A percentile compares a stretch with the other conserved stretches of the same genome.
Evolutionary conservation across 306 rosid species (phyloP).

Genomic region (Sphenostylis stenocarpa): DNA sequence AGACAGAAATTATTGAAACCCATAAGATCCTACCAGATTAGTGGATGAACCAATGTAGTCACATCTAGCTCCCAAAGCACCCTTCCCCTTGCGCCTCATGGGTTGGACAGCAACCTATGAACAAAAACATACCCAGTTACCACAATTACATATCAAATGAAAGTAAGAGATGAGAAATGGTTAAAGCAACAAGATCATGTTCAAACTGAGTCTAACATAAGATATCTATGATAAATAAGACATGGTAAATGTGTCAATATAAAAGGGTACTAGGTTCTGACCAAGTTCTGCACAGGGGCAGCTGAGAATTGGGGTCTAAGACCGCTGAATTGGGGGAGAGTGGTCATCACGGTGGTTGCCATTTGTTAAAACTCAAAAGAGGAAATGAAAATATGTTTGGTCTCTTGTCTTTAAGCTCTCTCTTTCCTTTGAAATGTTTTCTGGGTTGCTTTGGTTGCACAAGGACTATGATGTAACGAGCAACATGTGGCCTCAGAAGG

Average conservation of each 20-base stretch:
- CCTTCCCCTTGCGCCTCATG: slow-evolving; percentile 66
- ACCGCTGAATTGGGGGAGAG: slow-evolving; percentile 85
- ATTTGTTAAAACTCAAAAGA: slow-evolving; percentile 34
- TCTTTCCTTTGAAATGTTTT: background rate
- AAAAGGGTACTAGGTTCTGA: slow-evolving; percentile 1
- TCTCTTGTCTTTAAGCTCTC: background rate
- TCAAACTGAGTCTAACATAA: background rate
- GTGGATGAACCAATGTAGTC: slow-evolving; percentile 89
- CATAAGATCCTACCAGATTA: slow-evolving; percentile 60
- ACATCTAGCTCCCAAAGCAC: slow-evolving; percentile 87
- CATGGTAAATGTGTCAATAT: background rate
- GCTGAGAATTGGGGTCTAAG: slow-evolving; percentile 58
- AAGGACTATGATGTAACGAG: slow-evolving; percentile 29
- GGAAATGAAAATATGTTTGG: slow-evolving; percentile 10
- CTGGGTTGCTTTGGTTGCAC: background rate
- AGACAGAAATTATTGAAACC: background rate
- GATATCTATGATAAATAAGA: background rate
- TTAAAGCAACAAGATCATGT: background rate
- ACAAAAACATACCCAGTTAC: background rate
- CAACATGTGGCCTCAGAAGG: slow-evolving; percentile 66
- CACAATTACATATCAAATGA: background rate
- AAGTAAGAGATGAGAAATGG: background rate
- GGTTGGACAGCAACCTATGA: slow-evolving; percentile 64
- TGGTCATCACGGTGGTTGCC: slow-evolving; percentile 71
- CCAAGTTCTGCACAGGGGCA: slow-evolving; percentile 66